Conservation (phyloP, 2,329 filamentous ascomycete species). For the Xenoacremonium recifei region DNA sequence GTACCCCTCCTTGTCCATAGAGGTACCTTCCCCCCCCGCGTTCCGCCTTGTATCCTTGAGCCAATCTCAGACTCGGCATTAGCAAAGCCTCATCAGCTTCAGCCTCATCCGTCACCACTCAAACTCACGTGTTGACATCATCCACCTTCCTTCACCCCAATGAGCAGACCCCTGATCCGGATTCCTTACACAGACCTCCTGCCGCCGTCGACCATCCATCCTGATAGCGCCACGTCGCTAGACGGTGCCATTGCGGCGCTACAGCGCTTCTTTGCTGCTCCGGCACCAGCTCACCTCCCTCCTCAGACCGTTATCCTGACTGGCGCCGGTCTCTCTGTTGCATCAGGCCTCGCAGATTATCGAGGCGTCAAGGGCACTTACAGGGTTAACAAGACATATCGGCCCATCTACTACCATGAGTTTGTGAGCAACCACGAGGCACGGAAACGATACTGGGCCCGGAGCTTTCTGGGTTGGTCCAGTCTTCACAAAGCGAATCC, state of each 20-base stretch:
- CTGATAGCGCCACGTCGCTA: constrained; percentile 66
- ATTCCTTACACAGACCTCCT: constrained; percentile 89
- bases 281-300: constrained; percentile 48
- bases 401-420: constrained; percentile 91
- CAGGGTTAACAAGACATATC: constrained; percentile 83
- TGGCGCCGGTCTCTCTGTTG: constrained; percentile 90
- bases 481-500: constrained; percentile 75
- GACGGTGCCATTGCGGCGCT: constrained; percentile 76
- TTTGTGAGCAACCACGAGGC: constrained; percentile 80
- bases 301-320: constrained; percentile 55
- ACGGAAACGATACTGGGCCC: constrained; percentile 91
- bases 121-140: neutral
- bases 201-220: constrained; percentile 72
- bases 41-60: neutral
- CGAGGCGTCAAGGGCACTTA: constrained; percentile 89
- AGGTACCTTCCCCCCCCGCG: neutral
- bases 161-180: constrained; percentile 74
- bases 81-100: neutral
- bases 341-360: constrained; percentile 91
- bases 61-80: neutral
- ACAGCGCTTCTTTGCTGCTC: constrained; percentile 68
- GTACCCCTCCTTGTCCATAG: too few relatives aligned
- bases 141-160: constrained; percentile 27
- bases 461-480: constrained; percentile 91
- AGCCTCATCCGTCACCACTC: constrained; percentile 1